Base-by-base conservation (phyloP, 257 asterid species). In the Schizonepeta tenuifolia region DNA sequence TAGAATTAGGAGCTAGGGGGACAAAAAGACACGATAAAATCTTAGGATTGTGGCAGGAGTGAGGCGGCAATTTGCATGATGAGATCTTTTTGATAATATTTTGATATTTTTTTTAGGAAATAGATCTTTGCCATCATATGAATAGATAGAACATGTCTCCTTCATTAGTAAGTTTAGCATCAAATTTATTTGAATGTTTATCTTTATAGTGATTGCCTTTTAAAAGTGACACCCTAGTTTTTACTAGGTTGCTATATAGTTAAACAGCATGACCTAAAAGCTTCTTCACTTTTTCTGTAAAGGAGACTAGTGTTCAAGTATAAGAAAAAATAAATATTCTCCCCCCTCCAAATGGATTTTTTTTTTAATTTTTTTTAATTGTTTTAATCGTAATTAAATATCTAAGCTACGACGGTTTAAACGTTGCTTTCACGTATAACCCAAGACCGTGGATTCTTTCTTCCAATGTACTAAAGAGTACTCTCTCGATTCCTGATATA, bases 191-290 rank as follows among this genome's bases (percentile, higher is more conserved):
- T 64, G 33, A 18, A 63, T 18, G 38, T 20, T 24, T 5, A 13
- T 49, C 5, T 9, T 22, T 20, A 11, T 18, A 33, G 21, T 22
- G 7, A 43, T 21, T 14, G 3, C 61, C 57, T 66, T 49, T 47
- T 36, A 65, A 66, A 65, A 68, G 53, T 24, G 71, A 58, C 71
- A 70, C 14, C 63, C 54, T 54, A 15, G 6, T 36, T 6, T 22
- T 28, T 28, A 28, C 3, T 28, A 28, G 33, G 33, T 28, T 28
- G 5, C 33, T 75, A 43, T 41, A 56, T 62, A 28, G 8, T 53
- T 55, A 55, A n/a, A 28, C 33, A 4, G 17, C 13, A 69, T n/a
- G n/a, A n/a, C 67, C 71, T 53, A 43, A 79, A 79, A 71, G 80
- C 75, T 51, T 40, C 4, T 3, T 51, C 72, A 43, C 80, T 71